phyloP scores from a whole-genome alignment of 108 stramenopile genomes.

The Pelagomonas calceolata region DNA sequence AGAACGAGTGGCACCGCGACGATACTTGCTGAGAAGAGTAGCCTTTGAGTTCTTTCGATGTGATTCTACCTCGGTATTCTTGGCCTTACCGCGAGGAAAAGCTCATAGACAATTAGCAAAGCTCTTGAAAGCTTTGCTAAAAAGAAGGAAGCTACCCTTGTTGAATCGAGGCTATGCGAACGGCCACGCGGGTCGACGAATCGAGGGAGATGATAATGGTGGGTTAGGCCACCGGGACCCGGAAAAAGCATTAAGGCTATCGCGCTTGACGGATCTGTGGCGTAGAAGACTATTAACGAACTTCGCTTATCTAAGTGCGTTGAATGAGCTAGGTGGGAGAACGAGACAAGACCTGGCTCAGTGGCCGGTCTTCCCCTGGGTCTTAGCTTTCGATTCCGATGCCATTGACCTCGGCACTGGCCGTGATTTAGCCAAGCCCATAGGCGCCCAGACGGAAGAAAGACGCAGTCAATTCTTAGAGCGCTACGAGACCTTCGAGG shows the following conservation, averaged over 20 bases:
- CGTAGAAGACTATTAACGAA: slow-evolving; percentile 50
- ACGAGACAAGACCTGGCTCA: slow-evolving; percentile 68
- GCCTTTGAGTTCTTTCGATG: background rate
- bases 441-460: slow-evolving; percentile 58
- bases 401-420: slow-evolving; percentile 69
- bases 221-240: too few species aligned
- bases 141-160: too few species aligned
- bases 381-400: slow-evolving; percentile 60
- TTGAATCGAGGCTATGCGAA: too few species aligned
- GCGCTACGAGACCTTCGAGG: slow-evolving; percentile 1
- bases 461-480: slow-evolving; percentile 22
- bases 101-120: too few species aligned
- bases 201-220: too few species aligned
- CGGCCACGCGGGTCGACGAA: too few species aligned
- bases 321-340: slow-evolving; percentile 88
- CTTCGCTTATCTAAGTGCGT: slow-evolving; percentile 78
- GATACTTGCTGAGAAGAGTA: background rate
- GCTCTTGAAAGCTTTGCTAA: too few species aligned
- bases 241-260: too few species aligned
- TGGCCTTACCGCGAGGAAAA: too few species aligned
- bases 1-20: background rate
- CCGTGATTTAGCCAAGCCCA: slow-evolving; percentile 81
- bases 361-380: slow-evolving; percentile 95
- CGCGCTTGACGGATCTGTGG: slow-evolving; percentile 15
- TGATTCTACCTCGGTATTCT: background rate